These are phyloP conservation scores for Pseudogymnoascus sp. DNA, from an alignment of 2,329 filamentous ascomycete genomes.

Conservation along the genomic window DNA sequence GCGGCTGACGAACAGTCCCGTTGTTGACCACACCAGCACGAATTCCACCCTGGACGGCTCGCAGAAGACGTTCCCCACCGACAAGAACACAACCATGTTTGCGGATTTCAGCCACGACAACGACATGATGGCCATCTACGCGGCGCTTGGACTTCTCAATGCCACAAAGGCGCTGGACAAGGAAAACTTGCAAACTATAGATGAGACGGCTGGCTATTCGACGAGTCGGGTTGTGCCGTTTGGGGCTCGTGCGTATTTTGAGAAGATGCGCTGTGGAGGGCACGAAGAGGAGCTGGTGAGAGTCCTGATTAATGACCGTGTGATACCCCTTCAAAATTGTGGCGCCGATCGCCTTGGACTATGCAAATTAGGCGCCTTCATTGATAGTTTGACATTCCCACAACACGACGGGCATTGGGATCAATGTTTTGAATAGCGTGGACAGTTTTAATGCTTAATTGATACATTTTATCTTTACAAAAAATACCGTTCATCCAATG, in stretches of 20 bases:
- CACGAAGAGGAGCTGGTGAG: constrained; percentile 64
- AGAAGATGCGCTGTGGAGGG: constrained; percentile 66
- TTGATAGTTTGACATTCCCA: constrained; percentile 69
- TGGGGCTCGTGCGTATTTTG: constrained; percentile 71
- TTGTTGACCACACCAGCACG: constrained; percentile 63
- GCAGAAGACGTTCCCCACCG: constrained; percentile 64
- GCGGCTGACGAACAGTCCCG: constrained; percentile 60
- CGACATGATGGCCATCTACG: constrained; percentile 68
- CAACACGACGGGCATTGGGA: constrained; percentile 65
- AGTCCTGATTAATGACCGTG: constrained; percentile 75
- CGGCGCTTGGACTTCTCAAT: constrained; percentile 72
- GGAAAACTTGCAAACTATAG: constrained; percentile 40
- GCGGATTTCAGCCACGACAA: constrained; percentile 93
- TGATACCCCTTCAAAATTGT: constrained; percentile 65
- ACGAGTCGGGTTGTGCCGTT: constrained; percentile 78
- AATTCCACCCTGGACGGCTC: constrained; percentile 69
- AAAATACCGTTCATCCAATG: not conserved
- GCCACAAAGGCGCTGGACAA: constrained; percentile 46
- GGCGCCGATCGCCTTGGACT: constrained; percentile 60
- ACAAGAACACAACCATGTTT: constrained; percentile 51
- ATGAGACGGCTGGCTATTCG: constrained; percentile 58
- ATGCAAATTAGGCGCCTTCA: constrained; percentile 61
- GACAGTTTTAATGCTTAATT: constrained; percentile 1
- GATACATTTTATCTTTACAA: not conserved
- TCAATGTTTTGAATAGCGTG: constrained; percentile 42